A percentile compares a stretch with the other conserved stretches of the same genome.
phyloP scores from a whole-genome alignment of 1,284 basidiomycete species.

The Pholiota adiposa region DNA sequence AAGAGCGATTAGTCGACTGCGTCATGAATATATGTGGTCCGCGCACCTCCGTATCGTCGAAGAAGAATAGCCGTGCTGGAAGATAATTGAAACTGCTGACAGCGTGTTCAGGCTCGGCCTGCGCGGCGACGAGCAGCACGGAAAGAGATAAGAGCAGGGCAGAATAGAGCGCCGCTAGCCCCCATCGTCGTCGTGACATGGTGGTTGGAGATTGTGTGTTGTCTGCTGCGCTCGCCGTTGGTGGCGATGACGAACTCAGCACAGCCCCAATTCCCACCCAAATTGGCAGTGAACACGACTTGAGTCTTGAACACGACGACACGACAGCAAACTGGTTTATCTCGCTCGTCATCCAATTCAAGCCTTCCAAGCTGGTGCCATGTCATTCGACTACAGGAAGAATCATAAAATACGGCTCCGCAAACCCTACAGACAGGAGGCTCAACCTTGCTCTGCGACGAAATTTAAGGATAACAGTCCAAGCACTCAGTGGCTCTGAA shows the following conservation, averaged over 20 bases:
- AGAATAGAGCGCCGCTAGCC: slow-evolving; percentile 14
- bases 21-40: not conserved
- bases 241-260: slow-evolving; percentile 2
- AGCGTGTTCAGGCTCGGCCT: slow-evolving; percentile 35
- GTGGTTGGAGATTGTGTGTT: slow-evolving; percentile 22
- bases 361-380: no score
- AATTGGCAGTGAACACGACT: no score
- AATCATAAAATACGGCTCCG: no score
- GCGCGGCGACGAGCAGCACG: slow-evolving; percentile 20
- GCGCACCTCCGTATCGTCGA: slow-evolving; percentile 85
- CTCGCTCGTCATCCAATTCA: no score
- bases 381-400: no score
- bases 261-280: slow-evolving; percentile 4
- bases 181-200: slow-evolving; percentile 22
- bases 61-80: slow-evolving; percentile 89
- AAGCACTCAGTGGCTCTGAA: no score
- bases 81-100: slow-evolving; percentile 67
- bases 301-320: no score
- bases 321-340: no score
- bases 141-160: slow-evolving; percentile 16
- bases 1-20: slow-evolving; percentile 3
- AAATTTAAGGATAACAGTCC: no score
- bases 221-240: slow-evolving; percentile 12
- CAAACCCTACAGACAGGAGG: no score
- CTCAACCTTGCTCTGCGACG: no score